Conservation (phyloP, 345 rosid species). For the Eucalyptus urophylla region DNA sequence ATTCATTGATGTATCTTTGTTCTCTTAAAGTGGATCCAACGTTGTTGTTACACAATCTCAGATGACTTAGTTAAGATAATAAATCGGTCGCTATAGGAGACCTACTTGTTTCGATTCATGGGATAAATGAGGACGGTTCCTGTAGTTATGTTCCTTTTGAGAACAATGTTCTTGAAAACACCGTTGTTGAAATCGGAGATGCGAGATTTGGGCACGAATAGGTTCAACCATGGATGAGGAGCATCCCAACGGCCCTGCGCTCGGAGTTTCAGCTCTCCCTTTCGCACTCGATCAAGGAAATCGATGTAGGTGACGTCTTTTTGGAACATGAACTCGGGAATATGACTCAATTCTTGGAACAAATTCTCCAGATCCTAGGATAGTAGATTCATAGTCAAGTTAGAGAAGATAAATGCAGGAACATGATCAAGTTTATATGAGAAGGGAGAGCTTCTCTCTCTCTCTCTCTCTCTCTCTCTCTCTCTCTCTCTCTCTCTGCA, state of each 20-base stretch:
- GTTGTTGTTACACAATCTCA: not conserved
- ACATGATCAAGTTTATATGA: not conserved
- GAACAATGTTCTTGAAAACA: slow-evolving; percentile 56
- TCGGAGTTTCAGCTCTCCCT: slow-evolving; percentile 49
- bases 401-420: not conserved
- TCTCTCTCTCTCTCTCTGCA: not conserved
- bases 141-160: slow-evolving; percentile 45
- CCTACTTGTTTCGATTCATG: slow-evolving; percentile 68
- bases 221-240: slow-evolving; percentile 95
- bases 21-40: not conserved
- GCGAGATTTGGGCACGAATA: slow-evolving; percentile 68
- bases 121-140: slow-evolving; percentile 79
- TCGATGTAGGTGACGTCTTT: slow-evolving; percentile 23
- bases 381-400: not conserved
- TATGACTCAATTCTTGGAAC: slow-evolving; percentile 1
- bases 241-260: slow-evolving; percentile 74
- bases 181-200: slow-evolving; percentile 54
- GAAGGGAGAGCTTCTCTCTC: not conserved
- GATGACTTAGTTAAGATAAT: not conserved
- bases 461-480: not conserved
- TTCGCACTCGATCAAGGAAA: slow-evolving; percentile 68
- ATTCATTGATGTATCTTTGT: not conserved
- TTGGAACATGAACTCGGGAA: slow-evolving; percentile 1
- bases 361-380: slow-evolving; percentile 7
- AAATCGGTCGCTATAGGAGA: not conserved